Base-by-base conservation (phyloP, 2,329 filamentous ascomycete genomes). In the Elsinoe perseae region DNA sequence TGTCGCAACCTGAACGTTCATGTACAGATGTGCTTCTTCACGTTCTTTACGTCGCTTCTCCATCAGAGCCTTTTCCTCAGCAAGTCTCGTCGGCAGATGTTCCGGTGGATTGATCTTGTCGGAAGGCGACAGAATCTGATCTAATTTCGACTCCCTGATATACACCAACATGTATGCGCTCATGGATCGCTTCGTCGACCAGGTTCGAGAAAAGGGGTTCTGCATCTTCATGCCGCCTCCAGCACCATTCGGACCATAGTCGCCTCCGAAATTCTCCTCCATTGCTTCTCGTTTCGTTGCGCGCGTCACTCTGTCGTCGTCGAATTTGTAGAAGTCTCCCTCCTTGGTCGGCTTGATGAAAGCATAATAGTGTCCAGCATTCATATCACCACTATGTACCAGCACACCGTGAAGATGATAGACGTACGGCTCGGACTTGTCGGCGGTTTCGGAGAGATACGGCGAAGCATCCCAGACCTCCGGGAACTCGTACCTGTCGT, bases 81-180 rank as follows among this genome's bases (percentile, higher is more conserved):
- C 83, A 46, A 97, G 80, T 59, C 84, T 83, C 63, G 80, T 78
- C 66, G 89, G 85, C 53, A 97, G 81, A 73, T 96, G 91, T 54
- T 77, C 69, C 2, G 93, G 95, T 14, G 90, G 88, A 64, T 95
- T 86, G 1, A 86, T 80, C 61, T 86, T 79, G n/a, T 81, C 79
- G 34, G 93, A 86, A 0, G 84, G 81, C 40, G 85, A 82, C 54
- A 98, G 78, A 48, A 97, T 85, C 62, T 87, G 80, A 66, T 95
- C 87, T n/a, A 95, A 73, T 57, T 85, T 82, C 53, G 85, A 87
- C 69, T 95, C 88, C 44, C 93, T 85, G 62, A 98, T 89, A 68
- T 98, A 98, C 1, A 98, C 95, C 77, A 98, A 74, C 93, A 98
- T 98, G 77, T 98, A 98, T 4, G 93, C 95, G 69, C 91, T 98